Percentiles rank a stretch among this genome's conserved stretches.
These are phyloP conservation scores for Harringtonia aguacate DNA, from an alignment of 2,329 filamentous ascomycete genomes.

Conservation along the genomic window DNA sequence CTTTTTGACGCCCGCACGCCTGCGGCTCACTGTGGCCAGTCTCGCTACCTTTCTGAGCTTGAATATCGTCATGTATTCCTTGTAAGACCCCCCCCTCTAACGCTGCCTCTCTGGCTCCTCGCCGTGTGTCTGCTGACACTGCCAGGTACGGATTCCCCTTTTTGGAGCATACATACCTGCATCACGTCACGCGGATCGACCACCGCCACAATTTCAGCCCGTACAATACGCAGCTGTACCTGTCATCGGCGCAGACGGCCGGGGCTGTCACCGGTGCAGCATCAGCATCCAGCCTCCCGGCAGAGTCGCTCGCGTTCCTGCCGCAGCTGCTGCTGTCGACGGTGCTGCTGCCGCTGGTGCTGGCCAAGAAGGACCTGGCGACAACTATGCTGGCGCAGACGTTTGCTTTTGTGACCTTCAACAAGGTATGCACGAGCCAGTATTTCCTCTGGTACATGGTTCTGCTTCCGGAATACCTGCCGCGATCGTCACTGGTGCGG, in stretches of 20 bases:
- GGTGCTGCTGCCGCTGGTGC: conserved; percentile 54
- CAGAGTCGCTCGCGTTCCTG: conserved; percentile 78
- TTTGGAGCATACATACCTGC: conserved; percentile 80
- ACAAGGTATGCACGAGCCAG: conserved; percentile 99
- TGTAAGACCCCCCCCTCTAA: conserved; percentile 36
- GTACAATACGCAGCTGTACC: conserved; percentile 86
- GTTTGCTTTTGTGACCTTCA: conserved; percentile 93
- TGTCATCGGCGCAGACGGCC: conserved; percentile 56
- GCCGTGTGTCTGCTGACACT: background rate
- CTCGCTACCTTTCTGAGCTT: conserved; percentile 62
- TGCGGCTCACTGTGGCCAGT: conserved; percentile 52
- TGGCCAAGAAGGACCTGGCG: conserved; percentile 74
- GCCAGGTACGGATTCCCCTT: conserved; percentile 71
- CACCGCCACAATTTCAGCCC: conserved; percentile 98
- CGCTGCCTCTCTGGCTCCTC: conserved; percentile 4
- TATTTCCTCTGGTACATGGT: conserved; percentile 99
- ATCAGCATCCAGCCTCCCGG: conserved; percentile 20
- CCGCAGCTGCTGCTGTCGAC: conserved; percentile 78
- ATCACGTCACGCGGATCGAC: conserved; percentile 87
- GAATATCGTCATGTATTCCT: conserved; percentile 67
- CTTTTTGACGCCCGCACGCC: conserved; percentile 43
- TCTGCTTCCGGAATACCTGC: conserved; percentile 84
- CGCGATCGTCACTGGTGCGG: conserved; percentile 60
- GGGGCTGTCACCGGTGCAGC: conserved; percentile 18
- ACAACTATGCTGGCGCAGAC: conserved; percentile 88